A percentile compares a stretch with the other conserved stretches of the same genome.
Conservation (phyloP, 2,329 filamentous ascomycete genomes). For the Passalora sequoiae region DNA sequence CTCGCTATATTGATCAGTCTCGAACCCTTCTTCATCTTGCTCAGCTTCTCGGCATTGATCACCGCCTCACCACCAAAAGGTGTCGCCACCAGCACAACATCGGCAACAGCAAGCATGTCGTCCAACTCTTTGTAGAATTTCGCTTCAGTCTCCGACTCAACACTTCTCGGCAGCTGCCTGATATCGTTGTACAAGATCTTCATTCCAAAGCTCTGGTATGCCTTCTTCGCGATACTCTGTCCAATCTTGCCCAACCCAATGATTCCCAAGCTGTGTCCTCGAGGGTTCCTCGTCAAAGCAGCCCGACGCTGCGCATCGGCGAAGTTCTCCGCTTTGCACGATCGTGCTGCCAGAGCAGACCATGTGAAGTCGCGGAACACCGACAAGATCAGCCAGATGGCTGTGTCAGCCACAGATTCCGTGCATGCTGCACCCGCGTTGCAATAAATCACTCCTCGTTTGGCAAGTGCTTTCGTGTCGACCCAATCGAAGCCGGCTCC, state of each 20-base stretch:
- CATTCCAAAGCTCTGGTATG: conserved; percentile 59
- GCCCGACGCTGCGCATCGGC: conserved; percentile 56
- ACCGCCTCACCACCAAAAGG: conserved; percentile 50
- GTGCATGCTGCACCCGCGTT: conserved; percentile 66
- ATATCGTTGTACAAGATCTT: conserved; percentile 60
- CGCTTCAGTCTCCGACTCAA: conserved; percentile 49
- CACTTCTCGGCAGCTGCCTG: conserved; percentile 42
- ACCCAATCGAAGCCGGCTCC: conserved; percentile 62
- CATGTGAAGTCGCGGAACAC: conserved; percentile 65
- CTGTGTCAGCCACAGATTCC: conserved; percentile 68
- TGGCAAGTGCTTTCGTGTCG: conserved; percentile 55
- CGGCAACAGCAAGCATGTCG: conserved; percentile 48
- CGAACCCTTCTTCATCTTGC: conserved; percentile 49
- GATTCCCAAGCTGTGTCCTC: conserved; percentile 55
- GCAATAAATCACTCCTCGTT: conserved; percentile 64
- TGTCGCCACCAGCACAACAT: conserved; percentile 60
- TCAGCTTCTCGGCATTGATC: conserved; percentile 47
- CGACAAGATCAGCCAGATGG: conserved; percentile 62
- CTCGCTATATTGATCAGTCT: conserved; percentile 63
- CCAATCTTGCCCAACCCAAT: conserved; percentile 60
- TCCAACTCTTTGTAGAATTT: conserved; percentile 50
- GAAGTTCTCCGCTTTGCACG: conserved; percentile 46
- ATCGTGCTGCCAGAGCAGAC: conserved; percentile 54
- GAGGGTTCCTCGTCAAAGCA: conserved; percentile 41
- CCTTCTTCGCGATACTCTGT: conserved; percentile 53